Evolutionary conservation across 352 stramenopile species (phyloP).

Genomic region (Globisporangium rhizosaccharum): DNA sequence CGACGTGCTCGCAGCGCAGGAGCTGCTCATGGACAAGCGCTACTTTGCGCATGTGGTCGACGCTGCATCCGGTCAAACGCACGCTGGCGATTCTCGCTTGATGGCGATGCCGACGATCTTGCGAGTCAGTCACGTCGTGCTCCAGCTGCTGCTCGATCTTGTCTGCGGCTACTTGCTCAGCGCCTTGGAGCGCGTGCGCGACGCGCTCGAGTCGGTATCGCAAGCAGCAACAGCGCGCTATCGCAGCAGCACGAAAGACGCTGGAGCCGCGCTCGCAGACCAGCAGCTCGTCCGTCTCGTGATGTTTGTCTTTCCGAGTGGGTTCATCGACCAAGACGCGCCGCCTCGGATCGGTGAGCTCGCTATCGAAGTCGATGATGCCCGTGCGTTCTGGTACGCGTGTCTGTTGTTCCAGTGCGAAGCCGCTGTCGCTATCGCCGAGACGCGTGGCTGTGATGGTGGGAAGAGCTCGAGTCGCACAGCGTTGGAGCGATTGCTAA

Average conservation of each 20-base stretch:
- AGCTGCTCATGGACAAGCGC: conserved; percentile 23
- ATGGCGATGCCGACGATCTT: conserved; percentile 6
- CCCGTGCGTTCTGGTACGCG: conserved; percentile 30
- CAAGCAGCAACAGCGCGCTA: neutral
- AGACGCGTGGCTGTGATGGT: neutral
- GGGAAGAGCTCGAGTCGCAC: neutral
- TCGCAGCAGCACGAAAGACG: neutral
- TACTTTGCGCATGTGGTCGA: conserved; percentile 12
- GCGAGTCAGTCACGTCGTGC: conserved; percentile 19
- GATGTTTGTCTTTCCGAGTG: conserved; percentile 29
- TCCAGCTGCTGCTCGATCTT: conserved; percentile 50
- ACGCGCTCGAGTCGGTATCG: conserved; percentile 10
- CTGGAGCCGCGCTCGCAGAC: neutral
- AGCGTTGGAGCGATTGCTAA: neutral
- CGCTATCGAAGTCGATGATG: conserved; percentile 37
- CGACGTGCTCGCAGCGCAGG: conserved; percentile 36
- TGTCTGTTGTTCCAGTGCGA: conserved; percentile 42
- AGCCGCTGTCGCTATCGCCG: neutral
- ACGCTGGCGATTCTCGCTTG: too few species aligned
- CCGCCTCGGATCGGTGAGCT: conserved; percentile 44
- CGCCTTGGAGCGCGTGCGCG: conserved; percentile 38
- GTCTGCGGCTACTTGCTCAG: conserved; percentile 49
- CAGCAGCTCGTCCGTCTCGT: conserved; percentile 13
- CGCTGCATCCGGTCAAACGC: neutral
- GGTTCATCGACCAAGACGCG: conserved; percentile 21